A percentile compares a stretch with the other conserved stretches of the same genome.
Conservation (phyloP, 2,329 filamentous ascomycete genomes). For the Diaporthe australafricana region DNA sequence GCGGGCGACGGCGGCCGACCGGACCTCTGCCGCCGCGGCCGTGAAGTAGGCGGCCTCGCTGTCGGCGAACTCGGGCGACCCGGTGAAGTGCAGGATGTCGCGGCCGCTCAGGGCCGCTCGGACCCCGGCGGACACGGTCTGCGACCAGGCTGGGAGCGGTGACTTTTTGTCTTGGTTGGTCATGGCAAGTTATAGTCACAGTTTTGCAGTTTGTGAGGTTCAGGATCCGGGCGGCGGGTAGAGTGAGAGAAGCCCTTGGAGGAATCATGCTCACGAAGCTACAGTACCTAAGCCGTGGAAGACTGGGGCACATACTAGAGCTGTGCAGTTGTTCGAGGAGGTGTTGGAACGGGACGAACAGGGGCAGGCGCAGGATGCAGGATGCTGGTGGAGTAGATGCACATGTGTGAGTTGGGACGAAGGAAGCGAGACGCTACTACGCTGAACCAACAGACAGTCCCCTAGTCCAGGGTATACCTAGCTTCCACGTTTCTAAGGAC, state of each 20-base stretch:
- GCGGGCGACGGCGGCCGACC: conserved; percentile 1
- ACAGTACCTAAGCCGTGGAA: neutral
- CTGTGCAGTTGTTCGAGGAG: no score
- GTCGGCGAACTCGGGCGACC: conserved; percentile 8
- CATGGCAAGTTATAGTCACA: neutral
- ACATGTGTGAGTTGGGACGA: neutral
- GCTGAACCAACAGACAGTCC: neutral
- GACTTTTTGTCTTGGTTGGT: neutral
- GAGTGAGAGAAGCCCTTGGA: neutral
- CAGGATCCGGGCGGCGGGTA: neutral
- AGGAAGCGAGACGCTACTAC: neutral
- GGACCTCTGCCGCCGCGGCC: conserved; percentile 6
- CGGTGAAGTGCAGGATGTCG: conserved; percentile 27
- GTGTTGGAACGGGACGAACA: no score
- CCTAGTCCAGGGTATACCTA: neutral
- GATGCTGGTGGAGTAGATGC: neutral
- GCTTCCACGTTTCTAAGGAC: neutral
- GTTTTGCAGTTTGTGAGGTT: neutral
- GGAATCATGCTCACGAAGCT: neutral
- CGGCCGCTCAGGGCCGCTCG: conserved; percentile 9
- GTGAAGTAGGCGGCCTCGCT: conserved; percentile 16
- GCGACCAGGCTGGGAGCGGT: conserved; percentile 30
- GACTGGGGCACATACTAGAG: neutral
- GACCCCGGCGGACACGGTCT: conserved; percentile 6
- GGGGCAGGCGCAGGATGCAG: neutral